Base-by-base conservation (phyloP, 345 rosid genomes). In the Limnanthes douglasii region DNA sequence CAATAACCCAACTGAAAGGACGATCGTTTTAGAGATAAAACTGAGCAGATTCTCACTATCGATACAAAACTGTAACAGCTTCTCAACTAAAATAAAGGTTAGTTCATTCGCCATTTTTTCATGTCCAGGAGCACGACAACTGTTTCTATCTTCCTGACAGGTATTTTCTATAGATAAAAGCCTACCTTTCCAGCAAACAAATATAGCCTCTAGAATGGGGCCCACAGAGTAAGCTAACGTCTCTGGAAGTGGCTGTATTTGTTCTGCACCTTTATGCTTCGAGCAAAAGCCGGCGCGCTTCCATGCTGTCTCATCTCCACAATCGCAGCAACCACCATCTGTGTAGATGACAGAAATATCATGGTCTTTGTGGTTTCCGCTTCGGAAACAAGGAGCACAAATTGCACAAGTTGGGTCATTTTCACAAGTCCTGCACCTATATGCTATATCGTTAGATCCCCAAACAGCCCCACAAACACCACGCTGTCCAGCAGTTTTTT, bases 291-390 rank as follows among this genome's bases (percentile, higher is more conserved):
- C 97, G 37, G 74, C 94, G 8, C 61, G 71, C 48, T 75, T 88
- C 97, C 97, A 88, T 2, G 97, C 97, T 1, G 97, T 88, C 15
- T 61, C 73, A 56, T 88, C 97, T 43, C 97, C 97, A 60, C 97
- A 88, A 55, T 88, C 97, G 60, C 97, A 88, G 36, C 97, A 88
- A 53, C 97, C 97, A 37, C 92, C 79, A 6, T 77, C 77, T 0
- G 97, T 88, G 37, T 79, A 76, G 5, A 83, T 73, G 24, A 78
- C 54, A 1, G 81, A 76, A 61, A 69, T 83, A 53, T 88, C 97
- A 35, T 88, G 97, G 42, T 53, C 59, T 26, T 53, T 39, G 49
- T 88, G 95, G 43, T 76, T 53, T 33, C 98, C 98, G 48, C 74
- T 68, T 56, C 59, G 67, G 39, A 90, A 90, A 59, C 98, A 90